Conservation (phyloP, 2,329 filamentous ascomycete species). For the Botrytis hyacinthi region DNA sequence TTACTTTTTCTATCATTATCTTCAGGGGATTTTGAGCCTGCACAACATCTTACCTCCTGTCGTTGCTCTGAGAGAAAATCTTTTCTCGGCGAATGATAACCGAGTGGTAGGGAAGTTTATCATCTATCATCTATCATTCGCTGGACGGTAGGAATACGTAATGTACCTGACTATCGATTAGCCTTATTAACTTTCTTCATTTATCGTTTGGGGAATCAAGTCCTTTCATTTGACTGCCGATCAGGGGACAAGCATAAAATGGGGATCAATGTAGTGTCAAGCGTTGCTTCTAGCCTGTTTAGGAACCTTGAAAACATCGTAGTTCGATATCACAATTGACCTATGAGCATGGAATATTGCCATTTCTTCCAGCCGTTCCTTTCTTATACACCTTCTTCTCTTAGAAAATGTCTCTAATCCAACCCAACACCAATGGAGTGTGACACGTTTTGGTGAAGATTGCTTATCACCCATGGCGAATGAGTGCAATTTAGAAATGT, state of each 20-base stretch:
- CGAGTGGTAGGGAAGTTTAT: neutral
- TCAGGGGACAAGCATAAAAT: slow-evolving; percentile 10
- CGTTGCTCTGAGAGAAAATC: neutral
- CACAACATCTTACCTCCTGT: slow-evolving; percentile 8
- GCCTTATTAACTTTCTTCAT: neutral
- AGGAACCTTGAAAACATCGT: slow-evolving; percentile 9
- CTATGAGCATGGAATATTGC: slow-evolving; percentile 5
- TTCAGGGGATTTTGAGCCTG: neutral
- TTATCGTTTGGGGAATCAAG: slow-evolving; percentile 8
- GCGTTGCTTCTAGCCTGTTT: neutral
- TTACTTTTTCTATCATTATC: neutral
- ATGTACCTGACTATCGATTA: slow-evolving; percentile 16
- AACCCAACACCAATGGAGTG: neutral
- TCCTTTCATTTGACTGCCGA: slow-evolving; percentile 18
- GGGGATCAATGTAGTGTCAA: slow-evolving; percentile 2
- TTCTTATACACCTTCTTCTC: slow-evolving; percentile 18
- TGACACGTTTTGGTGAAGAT: slow-evolving; percentile 15
- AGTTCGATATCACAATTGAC: slow-evolving; percentile 15
- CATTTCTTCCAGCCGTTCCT: neutral
- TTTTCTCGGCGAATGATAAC: neutral
- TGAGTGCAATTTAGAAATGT: neutral
- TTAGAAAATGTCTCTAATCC: neutral
- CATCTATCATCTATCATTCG: neutral
- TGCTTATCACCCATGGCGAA: slow-evolving; percentile 15
- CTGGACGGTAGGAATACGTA: neutral